Conservation (phyloP, 495 filamentous ascomycete species). For the Arthonia radiata region DNA sequence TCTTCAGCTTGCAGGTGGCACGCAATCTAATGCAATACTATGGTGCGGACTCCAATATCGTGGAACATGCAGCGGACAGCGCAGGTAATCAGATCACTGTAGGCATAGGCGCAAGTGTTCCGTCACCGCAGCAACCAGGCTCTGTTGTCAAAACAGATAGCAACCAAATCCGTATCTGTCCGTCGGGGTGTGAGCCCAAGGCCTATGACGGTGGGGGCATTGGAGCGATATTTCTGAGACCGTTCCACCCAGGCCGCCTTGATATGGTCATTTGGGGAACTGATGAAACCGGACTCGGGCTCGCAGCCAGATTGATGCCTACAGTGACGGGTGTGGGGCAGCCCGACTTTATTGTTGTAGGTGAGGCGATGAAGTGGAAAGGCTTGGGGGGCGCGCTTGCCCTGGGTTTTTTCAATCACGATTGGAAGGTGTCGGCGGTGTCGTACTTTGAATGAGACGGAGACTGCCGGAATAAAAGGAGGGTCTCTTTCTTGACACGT, state of each 20-base stretch:
- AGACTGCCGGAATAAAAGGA: no score
- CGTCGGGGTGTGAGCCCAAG: conserved; percentile 3
- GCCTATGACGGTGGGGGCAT: conserved; percentile 11
- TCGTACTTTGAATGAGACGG: conserved; percentile 16
- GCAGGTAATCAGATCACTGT: conserved; percentile 16
- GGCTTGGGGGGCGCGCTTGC: conserved; percentile 27
- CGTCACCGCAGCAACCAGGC: background rate
- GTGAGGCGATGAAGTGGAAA: conserved; percentile 20
- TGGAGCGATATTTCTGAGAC: conserved; percentile 24
- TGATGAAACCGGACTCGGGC: conserved; percentile 19
- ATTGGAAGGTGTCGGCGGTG: conserved; percentile 23
- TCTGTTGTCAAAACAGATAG: background rate
- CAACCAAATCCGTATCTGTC: conserved; percentile 5
- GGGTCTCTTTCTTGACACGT: no score
- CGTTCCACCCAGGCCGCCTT: conserved; percentile 18
- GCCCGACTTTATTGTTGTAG: conserved; percentile 28
- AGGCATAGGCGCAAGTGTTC: conserved; percentile 6
- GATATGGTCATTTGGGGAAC: conserved; percentile 32
- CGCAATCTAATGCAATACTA: conserved; percentile 36
- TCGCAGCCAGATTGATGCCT: conserved; percentile 29
- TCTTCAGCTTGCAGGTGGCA: conserved; percentile 26
- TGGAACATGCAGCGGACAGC: conserved; percentile 1
- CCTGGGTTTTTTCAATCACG: conserved; percentile 28
- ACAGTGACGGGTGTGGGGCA: conserved; percentile 32
- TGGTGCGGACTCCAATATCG: conserved; percentile 26